phyloP scores from a whole-genome alignment of 106 monocot genomes.

The Alisma plantagoaquatica region DNA sequence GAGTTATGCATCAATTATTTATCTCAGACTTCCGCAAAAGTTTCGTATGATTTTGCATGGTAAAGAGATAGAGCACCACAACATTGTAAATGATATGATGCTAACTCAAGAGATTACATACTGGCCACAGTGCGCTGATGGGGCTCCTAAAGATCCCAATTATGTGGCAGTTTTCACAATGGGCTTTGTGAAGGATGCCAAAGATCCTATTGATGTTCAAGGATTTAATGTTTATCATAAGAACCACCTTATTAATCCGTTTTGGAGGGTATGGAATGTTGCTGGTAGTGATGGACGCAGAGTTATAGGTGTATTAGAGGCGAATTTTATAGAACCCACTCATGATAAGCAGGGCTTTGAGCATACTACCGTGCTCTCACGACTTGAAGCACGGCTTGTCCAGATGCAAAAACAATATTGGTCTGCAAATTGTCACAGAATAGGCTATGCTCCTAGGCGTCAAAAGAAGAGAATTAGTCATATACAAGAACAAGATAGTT shows the following conservation, averaged over 20 bases:
- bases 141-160: constrained; percentile 39
- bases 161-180: constrained; percentile 78
- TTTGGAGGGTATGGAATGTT: constrained; percentile 98
- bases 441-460: constrained; percentile 69
- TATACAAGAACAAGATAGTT: too few species aligned
- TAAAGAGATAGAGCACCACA: constrained; percentile 76
- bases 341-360: constrained; percentile 99
- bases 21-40: constrained; percentile 56
- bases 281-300: constrained; percentile 99
- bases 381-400: constrained; percentile 67
- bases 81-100: constrained; percentile 92
- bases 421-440: constrained; percentile 45
- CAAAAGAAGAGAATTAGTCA: constrained; percentile 21
- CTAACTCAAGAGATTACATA: constrained; percentile 62
- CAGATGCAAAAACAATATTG: constrained; percentile 89
- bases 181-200: constrained; percentile 96
- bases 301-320: constrained; percentile 92
- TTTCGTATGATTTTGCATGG: constrained; percentile 89
- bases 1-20: constrained; percentile 98
- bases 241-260: constrained; percentile 96
- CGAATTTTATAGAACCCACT: constrained; percentile 96
- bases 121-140: constrained; percentile 42
- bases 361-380: constrained; percentile 75
- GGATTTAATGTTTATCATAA: constrained; percentile 98
- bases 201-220: constrained; percentile 92